A percentile compares a stretch with the other conserved stretches of the same genome.
Evolutionary conservation across 2,329 filamentous ascomycete genomes (phyloP).

Genomic region (Xylaria sp.): DNA sequence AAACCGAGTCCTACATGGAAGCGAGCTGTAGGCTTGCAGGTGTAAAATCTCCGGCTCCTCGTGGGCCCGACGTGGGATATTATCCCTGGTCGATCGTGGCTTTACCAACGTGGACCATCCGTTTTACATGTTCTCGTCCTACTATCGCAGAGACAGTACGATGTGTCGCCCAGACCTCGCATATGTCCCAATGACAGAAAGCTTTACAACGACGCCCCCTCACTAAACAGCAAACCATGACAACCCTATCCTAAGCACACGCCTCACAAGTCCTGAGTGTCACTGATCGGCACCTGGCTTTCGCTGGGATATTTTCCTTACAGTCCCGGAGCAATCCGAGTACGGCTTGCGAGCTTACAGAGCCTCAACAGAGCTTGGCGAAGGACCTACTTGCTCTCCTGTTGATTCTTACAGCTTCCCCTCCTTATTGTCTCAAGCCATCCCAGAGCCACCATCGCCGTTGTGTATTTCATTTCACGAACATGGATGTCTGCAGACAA

Average conservation of each 20-base stretch:
- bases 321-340: neutral
- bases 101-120: neutral
- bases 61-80: neutral
- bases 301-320: neutral
- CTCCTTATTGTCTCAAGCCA: neutral
- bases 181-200: neutral
- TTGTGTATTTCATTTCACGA: neutral
- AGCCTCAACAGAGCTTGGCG: neutral
- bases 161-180: neutral
- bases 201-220: neutral
- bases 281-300: neutral
- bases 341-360: neutral
- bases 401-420: neutral
- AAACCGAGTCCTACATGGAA: conserved; percentile 16
- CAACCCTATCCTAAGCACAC: neutral
- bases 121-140: neutral
- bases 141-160: neutral
- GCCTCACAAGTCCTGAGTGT: neutral
- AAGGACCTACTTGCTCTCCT: neutral
- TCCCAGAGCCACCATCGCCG: neutral
- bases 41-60: neutral
- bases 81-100: neutral
- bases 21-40: neutral
- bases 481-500: neutral
- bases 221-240: neutral